These are phyloP conservation scores for Stevia rebaudiana DNA, from an alignment of 140 eudicot species.

Conservation along the genomic window DNA sequence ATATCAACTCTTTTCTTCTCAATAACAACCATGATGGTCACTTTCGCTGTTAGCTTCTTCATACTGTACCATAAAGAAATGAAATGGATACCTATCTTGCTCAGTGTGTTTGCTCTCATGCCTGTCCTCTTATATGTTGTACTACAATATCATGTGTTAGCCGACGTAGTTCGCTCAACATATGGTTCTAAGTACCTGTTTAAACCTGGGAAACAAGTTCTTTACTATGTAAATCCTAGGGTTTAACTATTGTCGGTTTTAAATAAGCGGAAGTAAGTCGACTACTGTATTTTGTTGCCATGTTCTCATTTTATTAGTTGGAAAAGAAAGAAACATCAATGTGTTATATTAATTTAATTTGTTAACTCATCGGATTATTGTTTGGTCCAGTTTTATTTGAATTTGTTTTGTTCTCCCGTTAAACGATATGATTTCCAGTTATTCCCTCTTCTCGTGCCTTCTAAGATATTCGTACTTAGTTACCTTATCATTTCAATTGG, in stretches of 20 bases:
- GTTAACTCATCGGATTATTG: too few relatives aligned
- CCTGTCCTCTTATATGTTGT: conserved; percentile 4
- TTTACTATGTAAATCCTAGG: conserved; percentile 7
- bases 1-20: conserved; percentile 27
- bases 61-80: neutral
- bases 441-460: too few relatives aligned
- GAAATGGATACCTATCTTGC: conserved; percentile 12
- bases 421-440: too few relatives aligned
- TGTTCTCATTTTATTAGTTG: too few relatives aligned
- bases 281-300: too few relatives aligned
- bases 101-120: neutral
- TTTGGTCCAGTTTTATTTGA: too few relatives aligned
- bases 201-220: neutral
- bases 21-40: conserved; percentile 24
- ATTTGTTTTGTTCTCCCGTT: too few relatives aligned
- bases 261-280: too few relatives aligned
- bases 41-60: conserved; percentile 14
- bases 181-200: conserved; percentile 18
- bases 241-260: neutral
- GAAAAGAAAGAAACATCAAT: too few relatives aligned
- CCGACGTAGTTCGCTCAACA: conserved; percentile 13
- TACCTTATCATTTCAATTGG: too few relatives aligned
- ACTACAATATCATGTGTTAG: conserved; percentile 10
- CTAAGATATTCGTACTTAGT: too few relatives aligned
- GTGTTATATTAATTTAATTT: too few relatives aligned